Base-by-base conservation (phyloP, 2,329 filamentous ascomycete genomes). In the Scedosporium boydii region DNA sequence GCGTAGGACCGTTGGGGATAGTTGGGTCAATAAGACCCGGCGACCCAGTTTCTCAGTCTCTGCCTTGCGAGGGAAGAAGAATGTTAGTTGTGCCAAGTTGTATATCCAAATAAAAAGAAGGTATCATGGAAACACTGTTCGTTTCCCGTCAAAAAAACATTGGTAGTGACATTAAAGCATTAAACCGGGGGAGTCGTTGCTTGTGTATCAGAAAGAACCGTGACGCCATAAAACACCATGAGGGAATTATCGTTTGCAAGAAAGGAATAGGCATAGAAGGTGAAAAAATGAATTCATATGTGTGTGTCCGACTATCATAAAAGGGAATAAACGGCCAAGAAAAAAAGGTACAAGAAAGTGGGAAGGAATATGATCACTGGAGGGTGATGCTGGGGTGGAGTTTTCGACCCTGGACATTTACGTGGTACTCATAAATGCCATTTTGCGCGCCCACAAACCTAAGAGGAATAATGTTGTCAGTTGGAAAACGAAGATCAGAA, bases 391-490 rank as follows among this genome's bases (percentile, higher is more conserved):
- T 82, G 2, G 85, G 82, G 65, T 79, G 82, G 38, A 80, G 75
- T 72, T 85, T 89, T 64, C 89, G 80, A 63, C 76, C 79, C 58
- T 82, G 78, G 18, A 86, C 68, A 70, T 91, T 86, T 66, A 93
- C 80, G 41, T 80, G 82, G 68, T 90, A 85, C 74, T 92, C 88
- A 69, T 90, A 90, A 61, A 93, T 87, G 62, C 89, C 89, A 67
- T 90, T 86, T 70, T 90, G 86, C 41, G 85, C 82, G 21, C 82
- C 86, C 48, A 87, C 77, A 67, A 82, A 87, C 62, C 85, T 88
- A 42, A 16, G 23, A 23, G 23, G 2, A 61, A 26, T 51, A n/a
- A 7, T 14, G 14, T 14, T 48, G 56, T 21, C 18, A 21, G 7
- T 34, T 26, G 34, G 4, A 34, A 26, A 9, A 21, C 29, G 14